Percentiles rank a stretch among this genome's conserved stretches.
These are phyloP conservation scores for Climacium dendroides DNA, from an alignment of 225 moss, liverwort and hornwort species.

Conservation along the genomic window DNA sequence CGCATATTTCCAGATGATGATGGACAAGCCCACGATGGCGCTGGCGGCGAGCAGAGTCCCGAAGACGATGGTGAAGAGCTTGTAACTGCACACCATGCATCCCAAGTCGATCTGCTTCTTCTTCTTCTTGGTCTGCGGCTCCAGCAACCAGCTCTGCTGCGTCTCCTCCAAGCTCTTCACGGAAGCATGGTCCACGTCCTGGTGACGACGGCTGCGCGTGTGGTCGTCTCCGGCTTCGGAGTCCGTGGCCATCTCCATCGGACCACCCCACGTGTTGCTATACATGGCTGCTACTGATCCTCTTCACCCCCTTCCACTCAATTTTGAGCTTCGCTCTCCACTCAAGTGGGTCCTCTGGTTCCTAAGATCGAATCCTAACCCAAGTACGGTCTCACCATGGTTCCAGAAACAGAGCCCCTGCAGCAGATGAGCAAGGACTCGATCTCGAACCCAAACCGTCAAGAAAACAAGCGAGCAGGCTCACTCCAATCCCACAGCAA, in stretches of 20 bases:
- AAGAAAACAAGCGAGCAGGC: not conserved
- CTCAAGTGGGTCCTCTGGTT: not conserved
- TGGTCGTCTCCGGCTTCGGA: constrained; percentile 54
- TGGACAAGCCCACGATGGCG: constrained; percentile 63
- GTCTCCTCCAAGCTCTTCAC: constrained; percentile 93
- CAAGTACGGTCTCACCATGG: constrained; percentile 1
- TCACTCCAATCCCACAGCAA: not conserved
- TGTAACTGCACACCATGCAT: constrained; percentile 68
- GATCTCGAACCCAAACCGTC: not conserved
- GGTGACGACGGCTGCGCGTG: constrained; percentile 28
- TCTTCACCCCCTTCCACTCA: not conserved
- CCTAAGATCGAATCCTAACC: not conserved
- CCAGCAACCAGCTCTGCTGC: constrained; percentile 91
- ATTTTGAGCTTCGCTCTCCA: not conserved
- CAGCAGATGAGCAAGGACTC: not conserved
- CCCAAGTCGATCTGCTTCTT: constrained; percentile 89
- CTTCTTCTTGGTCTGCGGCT: constrained; percentile 69
- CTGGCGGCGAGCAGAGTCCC: constrained; percentile 32
- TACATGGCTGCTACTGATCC: constrained; percentile 34
- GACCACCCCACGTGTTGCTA: constrained; percentile 84
- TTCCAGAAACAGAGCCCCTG: not conserved
- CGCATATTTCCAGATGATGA: constrained; percentile 49
- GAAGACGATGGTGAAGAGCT: constrained; percentile 52
- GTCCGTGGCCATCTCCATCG: constrained; percentile 45
- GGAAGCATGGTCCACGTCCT: constrained; percentile 81